Evolutionary conservation across 2,329 filamentous ascomycete species (phyloP), one percentile per base, ranked within the genome.

Genomic region (Immersiporthe knoxdaviesiana): DNA sequence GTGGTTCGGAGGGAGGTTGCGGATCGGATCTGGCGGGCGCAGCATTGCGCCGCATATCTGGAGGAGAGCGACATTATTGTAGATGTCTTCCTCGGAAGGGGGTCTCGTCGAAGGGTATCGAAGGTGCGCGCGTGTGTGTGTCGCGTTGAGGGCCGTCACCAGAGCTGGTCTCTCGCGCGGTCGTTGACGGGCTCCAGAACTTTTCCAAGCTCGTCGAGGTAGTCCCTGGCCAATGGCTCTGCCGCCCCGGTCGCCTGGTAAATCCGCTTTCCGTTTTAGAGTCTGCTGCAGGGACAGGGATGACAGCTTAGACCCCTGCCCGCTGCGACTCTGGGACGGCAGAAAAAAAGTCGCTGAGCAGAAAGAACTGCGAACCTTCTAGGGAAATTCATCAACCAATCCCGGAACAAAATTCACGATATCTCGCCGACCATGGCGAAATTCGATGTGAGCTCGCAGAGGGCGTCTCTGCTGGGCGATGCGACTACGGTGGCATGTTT

Each of bases 11-110:
- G 72, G 65, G 83, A 78, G 74, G 78, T 74, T 71, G 81, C 78
- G 72, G 84, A 81, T 77, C 87, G 86, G 74, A 90, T 81, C 78
- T 89, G 87, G 75, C 87, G 86, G 74, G 87, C 85, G 82, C 87
- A 90, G 85, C 85, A 85, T 81, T 87, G 87, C 75, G 86, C 88
- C 78, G 86, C 88, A 79, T 84, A 87, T 79, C 88, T 85, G 80
- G 86, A 89, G 74, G 88, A 84, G 78, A 87, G 82, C 73, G 88
- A 87, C 88, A 91, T 91, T 76, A 56, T 50, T 39, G 56, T 39
- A 60, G 50, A 30, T 63, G 59, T 62, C 56, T 62, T 68, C 56
- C 59, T 68, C 58, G 52, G 60, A 58, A 7, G 35, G 35, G 68
- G 68, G 52, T 44, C 56, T 52, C 62, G 35, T 52, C 62, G 35